Base-by-base conservation (phyloP, 169 alveolate species). In the Plasmodium falciparum region DNA sequence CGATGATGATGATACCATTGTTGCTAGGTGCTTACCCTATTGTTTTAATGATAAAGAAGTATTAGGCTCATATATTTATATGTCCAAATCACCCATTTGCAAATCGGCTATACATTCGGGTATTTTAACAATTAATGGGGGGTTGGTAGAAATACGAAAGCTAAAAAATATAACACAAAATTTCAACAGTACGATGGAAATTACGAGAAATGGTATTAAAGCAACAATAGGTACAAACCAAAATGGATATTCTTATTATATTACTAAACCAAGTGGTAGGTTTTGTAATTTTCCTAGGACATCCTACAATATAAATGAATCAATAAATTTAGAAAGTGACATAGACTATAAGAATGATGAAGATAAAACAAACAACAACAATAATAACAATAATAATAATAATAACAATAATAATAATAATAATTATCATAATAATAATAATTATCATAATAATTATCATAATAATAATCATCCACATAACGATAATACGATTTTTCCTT, bases 41-140 rank as follows among this genome's bases (percentile, higher is more conserved):
- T 83, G 91, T 83, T 15, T 56, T 39, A 70, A 39, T 70, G 86
- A 83, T 20, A 63, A 70, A 29, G 59, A 39, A 20, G 72, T 92
- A 1, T 78, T 86, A 15, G 95, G 95, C 61, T 89, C 92, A 47
- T 92, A 72, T 50, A 88, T 92, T 15, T 92, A 92, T 72, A 67
- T 83, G 33, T 92, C 93, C 3, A 90, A 70, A 20, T 89, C 93
- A 5, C 91, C 95, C 2, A 86, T 92, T 20, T 92, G 95, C 49
- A 92, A 92, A 90, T 92, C 95, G 33, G 93, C 95, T 29, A 88
- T 92, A 26, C 95, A 92, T 69, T 90, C 95, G 49, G 95, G 95
- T 17, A 72, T 92, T 17, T 88, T 92, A 50, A 88, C 89, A 45
- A 80, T 78, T 33, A 78, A 85, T 17, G 88, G 91, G 13, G 95